Evolutionary conservation across 805 yeast genomes (phyloP), one percentile per base, ranked within the genome.

Genomic region (Schizosaccharomyces osmophilus): DNA sequence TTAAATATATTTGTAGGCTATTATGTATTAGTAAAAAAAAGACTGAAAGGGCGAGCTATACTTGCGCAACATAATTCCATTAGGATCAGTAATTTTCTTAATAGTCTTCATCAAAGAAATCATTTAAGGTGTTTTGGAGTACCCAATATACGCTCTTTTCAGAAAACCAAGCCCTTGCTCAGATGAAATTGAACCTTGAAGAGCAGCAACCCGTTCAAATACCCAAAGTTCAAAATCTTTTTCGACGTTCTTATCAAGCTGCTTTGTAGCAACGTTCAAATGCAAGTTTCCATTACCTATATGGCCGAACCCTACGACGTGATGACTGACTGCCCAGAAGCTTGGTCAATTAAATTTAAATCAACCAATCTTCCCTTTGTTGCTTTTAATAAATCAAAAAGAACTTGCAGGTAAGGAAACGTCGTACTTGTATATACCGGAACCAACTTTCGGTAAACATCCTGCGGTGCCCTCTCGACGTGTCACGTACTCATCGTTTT

Each of bases 81-180:
- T 84, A 61, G 97, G 97, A 75, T 93, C 98, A 69, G 81, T 88
- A 66, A 79, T 81, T n/a, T 75, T 67, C 74, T 90, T 93, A 67
- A 93, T 73, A 48, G 81, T 81, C 70, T 82, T 83, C 78, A 93
- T 89, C 74, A 87, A 71, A 51, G 75, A 70, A 63, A 93, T 79
- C 70, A 87, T 89, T 61, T 75, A 73, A 11, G 78, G 82, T 65
- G 80, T 79, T 76, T 89, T 93, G 61, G 95, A 79, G 74, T 90
- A 93, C 9, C 83, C 83, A 66, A 90, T 79, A 70, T 85, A 93
- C 69, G 86, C 84, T 67, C 84, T 87, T 83, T 93, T 93, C 69
- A 90, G 96, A 79, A 93, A 87, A 0, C 98, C 98, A 63, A 93
- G 77, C 13, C 98, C 98, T 71, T 93, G 98, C 72, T 93, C 98